These are phyloP conservation scores for Blastocladiella britannica DNA, from an alignment of 192 early-diverging fungal genomes.

Conservation along the genomic window DNA sequence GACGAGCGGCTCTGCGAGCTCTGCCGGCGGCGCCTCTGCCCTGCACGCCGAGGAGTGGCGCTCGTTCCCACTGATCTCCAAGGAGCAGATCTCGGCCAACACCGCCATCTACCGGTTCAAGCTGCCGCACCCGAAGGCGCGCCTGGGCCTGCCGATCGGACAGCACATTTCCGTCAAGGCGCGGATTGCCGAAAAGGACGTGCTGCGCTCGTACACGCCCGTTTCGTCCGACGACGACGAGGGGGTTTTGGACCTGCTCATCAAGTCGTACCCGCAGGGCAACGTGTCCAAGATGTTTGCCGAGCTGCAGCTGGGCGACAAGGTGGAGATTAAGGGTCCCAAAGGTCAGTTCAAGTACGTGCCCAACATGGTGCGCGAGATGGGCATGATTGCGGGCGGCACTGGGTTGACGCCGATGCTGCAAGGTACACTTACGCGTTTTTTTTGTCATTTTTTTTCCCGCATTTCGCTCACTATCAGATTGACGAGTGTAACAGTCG, in stretches of 20 bases:
- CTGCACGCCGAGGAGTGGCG: slow-evolving; percentile 50
- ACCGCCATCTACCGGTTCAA: slow-evolving; percentile 80
- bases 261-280: slow-evolving; percentile 76
- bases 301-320: slow-evolving; percentile 48
- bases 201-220: slow-evolving; percentile 79
- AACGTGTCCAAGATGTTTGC: slow-evolving; percentile 54
- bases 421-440: slow-evolving; percentile 18
- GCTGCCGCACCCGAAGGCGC: slow-evolving; percentile 39
- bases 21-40: too few relatives aligned
- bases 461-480: not conserved
- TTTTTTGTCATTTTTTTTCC: not conserved
- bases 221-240: slow-evolving; percentile 59
- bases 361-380: slow-evolving; percentile 48
- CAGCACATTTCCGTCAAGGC: slow-evolving; percentile 79
- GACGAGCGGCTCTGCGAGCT: too few relatives aligned
- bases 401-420: slow-evolving; percentile 95
- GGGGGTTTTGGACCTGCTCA: slow-evolving; percentile 75
- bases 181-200: slow-evolving; percentile 58
- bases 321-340: slow-evolving; percentile 58
- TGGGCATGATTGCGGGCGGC: slow-evolving; percentile 90
- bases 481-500: slow-evolving; percentile 20
- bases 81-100: slow-evolving; percentile 57
- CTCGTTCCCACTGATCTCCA: slow-evolving; percentile 55
- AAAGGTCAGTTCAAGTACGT: slow-evolving; percentile 75
- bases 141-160: slow-evolving; percentile 76